Conservation (phyloP, 108 stramenopile species). For the Nitzschia putrida region DNA sequence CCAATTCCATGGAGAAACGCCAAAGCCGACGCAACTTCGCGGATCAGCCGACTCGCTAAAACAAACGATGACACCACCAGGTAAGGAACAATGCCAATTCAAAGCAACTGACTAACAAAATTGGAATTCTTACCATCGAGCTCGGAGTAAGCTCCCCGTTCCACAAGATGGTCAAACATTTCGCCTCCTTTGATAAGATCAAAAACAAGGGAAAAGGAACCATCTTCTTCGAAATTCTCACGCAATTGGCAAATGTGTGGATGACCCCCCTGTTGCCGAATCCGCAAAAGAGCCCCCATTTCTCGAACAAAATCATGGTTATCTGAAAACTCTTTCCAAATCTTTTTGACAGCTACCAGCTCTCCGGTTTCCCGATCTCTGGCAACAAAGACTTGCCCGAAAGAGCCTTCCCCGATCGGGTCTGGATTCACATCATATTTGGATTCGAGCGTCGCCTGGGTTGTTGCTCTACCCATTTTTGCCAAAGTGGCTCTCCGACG, state of each 20-base stretch:
- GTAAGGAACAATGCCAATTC: no score
- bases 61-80: background rate
- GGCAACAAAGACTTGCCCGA: slow-evolving; percentile 70
- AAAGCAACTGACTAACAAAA: background rate
- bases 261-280: slow-evolving; percentile 70
- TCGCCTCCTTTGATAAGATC: slow-evolving; percentile 73
- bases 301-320: slow-evolving; percentile 61
- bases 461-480: background rate
- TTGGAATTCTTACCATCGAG: slow-evolving; percentile 38
- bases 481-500: slow-evolving; percentile 11
- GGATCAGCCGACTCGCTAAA: slow-evolving; percentile 49
- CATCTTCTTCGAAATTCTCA: slow-evolving; percentile 59
- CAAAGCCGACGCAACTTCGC: slow-evolving; percentile 65
- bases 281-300: slow-evolving; percentile 70
- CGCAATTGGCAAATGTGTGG: slow-evolving; percentile 69
- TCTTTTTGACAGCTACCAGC: slow-evolving; percentile 73
- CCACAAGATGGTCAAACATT: slow-evolving; percentile 75
- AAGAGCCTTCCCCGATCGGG: slow-evolving; percentile 56
- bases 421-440: slow-evolving; percentile 28
- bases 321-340: slow-evolving; percentile 72
- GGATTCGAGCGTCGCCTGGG: slow-evolving; percentile 12
- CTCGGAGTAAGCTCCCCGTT: slow-evolving; percentile 69
- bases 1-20: slow-evolving; percentile 69
- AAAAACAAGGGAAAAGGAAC: slow-evolving; percentile 67
- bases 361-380: slow-evolving; percentile 51